Evolutionary conservation across 2,329 filamentous ascomycete species (phyloP).

Genomic region (Keithomyces neogunnii): DNA sequence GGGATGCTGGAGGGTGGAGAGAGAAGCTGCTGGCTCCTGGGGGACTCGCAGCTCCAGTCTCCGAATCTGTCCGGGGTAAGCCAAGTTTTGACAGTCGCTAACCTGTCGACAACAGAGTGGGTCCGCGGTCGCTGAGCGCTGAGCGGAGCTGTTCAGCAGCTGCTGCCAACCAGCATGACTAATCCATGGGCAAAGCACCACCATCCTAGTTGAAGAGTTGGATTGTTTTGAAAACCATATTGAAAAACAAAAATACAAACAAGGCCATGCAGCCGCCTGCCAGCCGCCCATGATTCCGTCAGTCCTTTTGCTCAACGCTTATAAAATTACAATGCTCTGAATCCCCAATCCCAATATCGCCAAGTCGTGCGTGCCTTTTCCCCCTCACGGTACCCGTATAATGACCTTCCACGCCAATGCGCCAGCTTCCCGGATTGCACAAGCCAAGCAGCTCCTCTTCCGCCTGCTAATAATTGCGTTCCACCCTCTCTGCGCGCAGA

Average conservation of each 20-base stretch:
- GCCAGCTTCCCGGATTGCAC: constrained; percentile 66
- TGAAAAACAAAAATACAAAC: neutral
- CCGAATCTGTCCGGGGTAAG: neutral
- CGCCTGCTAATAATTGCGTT: constrained; percentile 63
- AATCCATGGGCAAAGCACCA: neutral
- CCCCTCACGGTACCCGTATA: constrained; percentile 43
- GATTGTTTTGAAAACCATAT: neutral
- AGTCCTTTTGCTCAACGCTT: neutral
- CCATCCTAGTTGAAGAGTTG: neutral
- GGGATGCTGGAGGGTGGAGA: neutral
- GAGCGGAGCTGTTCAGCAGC: no score
- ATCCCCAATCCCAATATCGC: neutral
- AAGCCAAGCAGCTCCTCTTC: constrained; percentile 61
- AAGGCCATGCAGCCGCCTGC: neutral
- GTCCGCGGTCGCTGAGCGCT: neutral
- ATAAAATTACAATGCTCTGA: neutral
- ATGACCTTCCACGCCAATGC: constrained; percentile 62
- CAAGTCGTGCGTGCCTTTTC: neutral
- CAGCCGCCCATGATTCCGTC: neutral
- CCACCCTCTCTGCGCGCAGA: constrained; percentile 67
- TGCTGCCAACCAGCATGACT: no score
- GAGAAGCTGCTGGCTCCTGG: neutral
- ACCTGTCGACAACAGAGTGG: neutral
- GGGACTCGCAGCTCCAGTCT: no score
- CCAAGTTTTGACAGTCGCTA: neutral